Evolutionary conservation across 257 asterid species (phyloP).

Genomic region (Solanum chmielewskii): DNA sequence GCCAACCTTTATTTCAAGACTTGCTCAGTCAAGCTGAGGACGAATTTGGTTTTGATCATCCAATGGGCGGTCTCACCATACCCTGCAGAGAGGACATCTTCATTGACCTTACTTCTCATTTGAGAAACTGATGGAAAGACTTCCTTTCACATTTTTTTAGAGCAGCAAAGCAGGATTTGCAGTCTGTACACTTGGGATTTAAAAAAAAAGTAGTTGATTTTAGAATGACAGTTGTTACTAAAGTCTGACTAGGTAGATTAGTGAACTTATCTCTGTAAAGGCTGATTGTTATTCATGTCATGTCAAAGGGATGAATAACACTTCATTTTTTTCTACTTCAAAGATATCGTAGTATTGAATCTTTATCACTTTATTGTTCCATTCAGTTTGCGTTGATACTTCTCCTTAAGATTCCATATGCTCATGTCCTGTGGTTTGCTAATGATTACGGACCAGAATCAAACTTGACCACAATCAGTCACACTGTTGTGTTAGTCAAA

Average conservation of each 20-base stretch:
- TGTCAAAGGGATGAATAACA: background rate
- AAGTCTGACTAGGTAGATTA: background rate
- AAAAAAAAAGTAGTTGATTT: background rate
- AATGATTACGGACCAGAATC: background rate
- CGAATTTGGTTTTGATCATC: conserved; percentile 14
- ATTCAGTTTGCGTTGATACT: background rate
- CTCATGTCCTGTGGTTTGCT: background rate
- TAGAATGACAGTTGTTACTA: background rate
- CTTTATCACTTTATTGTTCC: background rate
- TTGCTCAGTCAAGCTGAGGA: background rate
- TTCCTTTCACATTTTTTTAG: background rate
- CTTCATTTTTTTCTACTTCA: background rate
- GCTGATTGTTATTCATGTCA: background rate
- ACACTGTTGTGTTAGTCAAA: background rate
- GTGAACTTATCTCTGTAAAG: background rate
- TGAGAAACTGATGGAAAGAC: background rate
- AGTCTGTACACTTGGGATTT: background rate
- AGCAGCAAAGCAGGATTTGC: background rate
- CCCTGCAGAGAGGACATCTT: conserved; percentile 32
- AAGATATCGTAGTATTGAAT: background rate
- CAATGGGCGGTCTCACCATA: conserved; percentile 47
- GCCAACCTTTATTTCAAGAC: conserved; percentile 32
- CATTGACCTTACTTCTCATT: conserved; percentile 9
- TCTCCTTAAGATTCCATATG: background rate
- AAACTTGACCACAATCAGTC: background rate